Percentiles rank a stretch among this genome's conserved stretches.
Conservation (phyloP, 345 rosid species). For the Syzygium aromaticum region DNA sequence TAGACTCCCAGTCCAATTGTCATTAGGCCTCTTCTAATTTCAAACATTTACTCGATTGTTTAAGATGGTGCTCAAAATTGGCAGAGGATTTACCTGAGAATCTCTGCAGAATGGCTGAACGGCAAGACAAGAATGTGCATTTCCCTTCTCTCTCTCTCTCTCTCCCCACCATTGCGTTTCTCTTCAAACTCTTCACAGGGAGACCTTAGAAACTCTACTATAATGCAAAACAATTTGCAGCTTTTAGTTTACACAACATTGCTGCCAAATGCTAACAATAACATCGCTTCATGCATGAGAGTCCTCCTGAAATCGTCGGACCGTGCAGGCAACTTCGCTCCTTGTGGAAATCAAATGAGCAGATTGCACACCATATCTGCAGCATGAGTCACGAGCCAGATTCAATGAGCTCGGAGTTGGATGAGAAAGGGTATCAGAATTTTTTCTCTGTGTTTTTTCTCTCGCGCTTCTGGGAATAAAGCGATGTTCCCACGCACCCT, state of each 20-base stretch:
- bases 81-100: background rate
- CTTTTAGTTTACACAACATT: background rate
- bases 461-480: too few relatives aligned
- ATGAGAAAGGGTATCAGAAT: too few relatives aligned
- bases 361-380: accelerated
- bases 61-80: background rate
- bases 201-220: background rate
- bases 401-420: too few relatives aligned
- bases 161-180: background rate
- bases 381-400: too few relatives aligned
- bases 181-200: background rate
- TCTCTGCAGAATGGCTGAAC: background rate
- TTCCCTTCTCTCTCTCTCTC: too few relatives aligned
- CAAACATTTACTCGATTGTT: background rate
- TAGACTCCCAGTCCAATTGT: background rate
- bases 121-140: background rate
- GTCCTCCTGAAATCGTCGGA: background rate
- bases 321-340: background rate
- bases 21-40: background rate
- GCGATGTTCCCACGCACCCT: too few relatives aligned
- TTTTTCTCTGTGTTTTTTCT: too few relatives aligned
- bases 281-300: background rate
- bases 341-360: background rate
- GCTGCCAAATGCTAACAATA: background rate
- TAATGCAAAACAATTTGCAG: background rate